Evolutionary conservation across 495 filamentous ascomycete genomes (phyloP), one percentile per base, ranked within the genome.

Genomic region (Immersiella caudata): DNA sequence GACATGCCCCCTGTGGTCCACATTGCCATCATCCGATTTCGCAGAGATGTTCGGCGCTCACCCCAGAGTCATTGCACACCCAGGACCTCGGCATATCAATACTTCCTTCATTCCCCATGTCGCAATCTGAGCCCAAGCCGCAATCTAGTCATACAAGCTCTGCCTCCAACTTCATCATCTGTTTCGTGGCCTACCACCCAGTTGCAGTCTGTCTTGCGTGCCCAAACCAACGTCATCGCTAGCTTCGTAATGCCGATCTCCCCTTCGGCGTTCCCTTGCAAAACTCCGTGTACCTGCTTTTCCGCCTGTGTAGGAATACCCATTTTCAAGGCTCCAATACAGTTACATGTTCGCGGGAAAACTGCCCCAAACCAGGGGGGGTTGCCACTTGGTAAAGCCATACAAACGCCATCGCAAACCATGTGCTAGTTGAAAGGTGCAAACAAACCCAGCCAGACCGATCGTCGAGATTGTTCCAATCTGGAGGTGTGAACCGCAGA

Each of bases 291-390:
- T 59, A 21, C 26, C 33, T 36, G 57, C 27, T 59, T 59, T 59
- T 55, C 51, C 51, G 20, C 29, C 29, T 33, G 29, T 33, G 3
- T 33, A 33, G 29, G 51, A 25, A n/a, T 36, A 21, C 26, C 57
- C 57, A 27, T 59, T 59, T 59, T 59, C 26, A 59, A 33, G 57
- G 57, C 57, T 35, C 57, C 57, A 35, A 20, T 59, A 59, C 57
- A 59, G 57, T 59, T 59, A 59, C 57, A 59, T 59, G n/a, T 59
- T 59, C 33, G 57, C 18, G 57, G 20, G 57, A 29, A 59, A 59
- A 29, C 26, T n/a, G 25, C 26, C 25, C 26, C 40, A 46, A 46
- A 46, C 40, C 40, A 46, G 40, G 40, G 40, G 40, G 40, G 40
- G 40, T 5, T 57, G 24, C 22, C 22, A 27, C 24, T 27, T 7